Percentiles rank a stretch among this genome's conserved stretches.
Conservation (phyloP, 768 basidiomycete genomes). For the Sutorius australiensis region DNA sequence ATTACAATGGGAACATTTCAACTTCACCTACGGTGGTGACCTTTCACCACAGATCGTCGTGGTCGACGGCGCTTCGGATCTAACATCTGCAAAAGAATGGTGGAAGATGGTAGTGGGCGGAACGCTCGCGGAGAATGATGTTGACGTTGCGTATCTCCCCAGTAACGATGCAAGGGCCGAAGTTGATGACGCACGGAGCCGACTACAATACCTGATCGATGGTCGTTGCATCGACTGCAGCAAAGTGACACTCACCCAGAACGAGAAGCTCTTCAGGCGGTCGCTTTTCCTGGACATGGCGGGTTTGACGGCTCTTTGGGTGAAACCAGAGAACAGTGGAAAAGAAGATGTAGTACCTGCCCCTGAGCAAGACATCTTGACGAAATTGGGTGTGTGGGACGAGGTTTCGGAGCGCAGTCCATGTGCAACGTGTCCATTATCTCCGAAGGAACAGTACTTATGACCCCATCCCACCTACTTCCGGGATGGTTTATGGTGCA, state of each 20-base stretch:
- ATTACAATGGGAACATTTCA: constrained; percentile 27
- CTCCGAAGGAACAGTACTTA: neutral
- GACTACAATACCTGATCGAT: constrained; percentile 16
- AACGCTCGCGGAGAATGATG: neutral
- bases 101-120: constrained; percentile 11
- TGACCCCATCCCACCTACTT: neutral
- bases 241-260: constrained; percentile 2
- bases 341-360: neutral
- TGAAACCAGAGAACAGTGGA: constrained; percentile 1
- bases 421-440: neutral
- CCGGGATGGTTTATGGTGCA: neutral
- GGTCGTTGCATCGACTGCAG: constrained; percentile 22
- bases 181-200: neutral
- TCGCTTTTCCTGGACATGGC: constrained; percentile 13
- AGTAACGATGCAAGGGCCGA: neutral
- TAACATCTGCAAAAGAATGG: constrained; percentile 19
- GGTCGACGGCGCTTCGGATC: constrained; percentile 16
- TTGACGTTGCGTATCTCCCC: constrained; percentile 12
- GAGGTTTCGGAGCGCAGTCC: neutral
- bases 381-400: constrained; percentile 19
- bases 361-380: constrained; percentile 17
- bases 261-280: constrained; percentile 14
- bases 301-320: constrained; percentile 9
- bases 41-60: constrained; percentile 26
- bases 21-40: constrained; percentile 24